phyloP scores from a whole-genome alignment of 768 basidiomycete species.

The Vararia minispora region DNA sequence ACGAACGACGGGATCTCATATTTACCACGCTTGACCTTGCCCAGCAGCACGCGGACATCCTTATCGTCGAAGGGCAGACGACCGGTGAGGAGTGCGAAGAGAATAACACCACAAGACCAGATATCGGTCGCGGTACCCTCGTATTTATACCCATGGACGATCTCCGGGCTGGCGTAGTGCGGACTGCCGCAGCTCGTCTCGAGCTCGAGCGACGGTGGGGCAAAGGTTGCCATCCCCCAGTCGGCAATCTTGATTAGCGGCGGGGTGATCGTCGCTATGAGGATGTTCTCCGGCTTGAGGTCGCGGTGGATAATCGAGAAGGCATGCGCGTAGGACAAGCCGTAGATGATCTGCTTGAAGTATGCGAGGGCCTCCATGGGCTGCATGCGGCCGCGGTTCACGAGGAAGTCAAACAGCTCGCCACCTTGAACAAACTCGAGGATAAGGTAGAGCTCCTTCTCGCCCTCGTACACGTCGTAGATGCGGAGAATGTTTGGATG shows the following conservation, averaged over 20 bases:
- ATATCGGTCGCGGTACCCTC: constrained; percentile 87
- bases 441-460: constrained; percentile 83
- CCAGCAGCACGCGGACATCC: constrained; percentile 62
- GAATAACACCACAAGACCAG: constrained; percentile 94
- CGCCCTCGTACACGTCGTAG: constrained; percentile 92
- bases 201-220: constrained; percentile 71
- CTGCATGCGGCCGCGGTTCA: constrained; percentile 74
- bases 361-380: constrained; percentile 77
- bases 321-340: constrained; percentile 92
- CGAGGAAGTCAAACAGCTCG: constrained; percentile 93
- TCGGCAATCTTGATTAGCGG: constrained; percentile 93
- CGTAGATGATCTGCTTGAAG: constrained; percentile 94
- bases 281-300: constrained; percentile 94
- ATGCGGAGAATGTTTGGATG: constrained; percentile 95
- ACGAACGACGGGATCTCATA: constrained; percentile 77
- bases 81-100: constrained; percentile 84
- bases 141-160: constrained; percentile 85
- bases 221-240: constrained; percentile 98
- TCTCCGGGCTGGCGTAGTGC: constrained; percentile 95
- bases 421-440: constrained; percentile 95
- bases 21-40: constrained; percentile 79
- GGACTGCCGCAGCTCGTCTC: constrained; percentile 96
- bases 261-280: constrained; percentile 73
- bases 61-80: constrained; percentile 92
- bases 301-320: constrained; percentile 98